Conservation (phyloP, 2,329 filamentous ascomycete genomes). For the Hymenoscyphus albidus region DNA sequence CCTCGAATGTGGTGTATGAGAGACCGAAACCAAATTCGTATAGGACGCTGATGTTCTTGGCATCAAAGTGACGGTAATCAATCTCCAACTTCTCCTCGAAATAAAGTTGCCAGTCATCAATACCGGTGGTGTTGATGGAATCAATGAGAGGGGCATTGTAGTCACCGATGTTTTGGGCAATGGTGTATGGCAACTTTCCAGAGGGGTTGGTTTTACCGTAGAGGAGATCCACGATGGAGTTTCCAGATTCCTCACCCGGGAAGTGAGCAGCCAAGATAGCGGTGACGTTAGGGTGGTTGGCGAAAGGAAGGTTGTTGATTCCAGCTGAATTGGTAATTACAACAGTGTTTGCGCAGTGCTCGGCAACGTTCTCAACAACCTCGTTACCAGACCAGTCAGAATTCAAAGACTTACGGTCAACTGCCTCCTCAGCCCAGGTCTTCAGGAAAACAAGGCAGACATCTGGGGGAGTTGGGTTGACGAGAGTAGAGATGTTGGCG, state of each 20-base stretch:
- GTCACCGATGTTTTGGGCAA: constrained; percentile 52
- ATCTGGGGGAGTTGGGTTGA: constrained; percentile 47
- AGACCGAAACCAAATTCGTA: constrained; percentile 50
- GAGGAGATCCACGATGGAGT: constrained; percentile 71
- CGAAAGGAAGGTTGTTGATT: constrained; percentile 65
- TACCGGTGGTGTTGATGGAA: constrained; percentile 69
- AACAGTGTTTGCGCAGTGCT: constrained; percentile 51
- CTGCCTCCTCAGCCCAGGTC: constrained; percentile 68
- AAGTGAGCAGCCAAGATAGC: constrained; percentile 75
- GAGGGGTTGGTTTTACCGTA: constrained; percentile 73
- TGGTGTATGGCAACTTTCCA: constrained; percentile 72
- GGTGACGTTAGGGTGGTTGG: constrained; percentile 70
- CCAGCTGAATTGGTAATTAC: constrained; percentile 63
- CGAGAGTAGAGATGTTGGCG: constrained; percentile 25
- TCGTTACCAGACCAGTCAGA: constrained; percentile 26
- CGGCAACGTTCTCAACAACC: constrained; percentile 41
- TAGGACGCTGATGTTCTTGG: constrained; percentile 35
- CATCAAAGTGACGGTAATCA: constrained; percentile 51
- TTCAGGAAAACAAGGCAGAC: constrained; percentile 66
- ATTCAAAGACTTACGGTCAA: constrained; percentile 46
- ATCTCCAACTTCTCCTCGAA: constrained; percentile 48
- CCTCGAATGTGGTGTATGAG: constrained; percentile 72
- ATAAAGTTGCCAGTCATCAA: constrained; percentile 58
- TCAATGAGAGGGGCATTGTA: constrained; percentile 47
- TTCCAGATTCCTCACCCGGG: constrained; percentile 79